These are phyloP conservation scores for Debaryomyces singareniensis DNA, from an alignment of 1,139 yeast species.

Conservation along the genomic window DNA sequence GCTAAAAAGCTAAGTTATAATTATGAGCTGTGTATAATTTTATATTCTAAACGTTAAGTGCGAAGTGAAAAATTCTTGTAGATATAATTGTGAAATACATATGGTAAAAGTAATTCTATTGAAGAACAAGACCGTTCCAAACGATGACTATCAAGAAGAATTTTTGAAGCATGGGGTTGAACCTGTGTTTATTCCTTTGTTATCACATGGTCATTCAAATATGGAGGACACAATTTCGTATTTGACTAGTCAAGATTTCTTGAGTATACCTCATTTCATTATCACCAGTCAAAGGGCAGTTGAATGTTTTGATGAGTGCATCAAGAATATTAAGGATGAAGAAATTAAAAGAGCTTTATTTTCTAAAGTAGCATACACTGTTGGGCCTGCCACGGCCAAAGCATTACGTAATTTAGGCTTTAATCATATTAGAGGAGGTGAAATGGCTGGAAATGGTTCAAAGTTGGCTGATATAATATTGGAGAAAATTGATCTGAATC, in stretches of 20 bases:
- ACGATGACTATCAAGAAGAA: constrained; percentile 53
- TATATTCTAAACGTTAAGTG: too few relatives aligned
- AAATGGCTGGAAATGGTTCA: constrained; percentile 75
- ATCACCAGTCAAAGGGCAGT: constrained; percentile 94
- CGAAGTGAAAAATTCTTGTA: too few relatives aligned
- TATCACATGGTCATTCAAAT: constrained; percentile 55
- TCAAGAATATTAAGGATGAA: constrained; percentile 16
- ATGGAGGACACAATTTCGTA: constrained; percentile 35
- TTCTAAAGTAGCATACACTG: constrained; percentile 65
- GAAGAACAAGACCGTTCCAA: constrained; percentile 63
- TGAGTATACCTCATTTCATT: constrained; percentile 40
- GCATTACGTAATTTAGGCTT: constrained; percentile 64
- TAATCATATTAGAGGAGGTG: constrained; percentile 62
- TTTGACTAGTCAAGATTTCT: constrained; percentile 37
- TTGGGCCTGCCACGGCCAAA: constrained; percentile 81
- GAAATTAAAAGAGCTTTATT: constrained; percentile 21
- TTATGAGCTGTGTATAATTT: too few relatives aligned
- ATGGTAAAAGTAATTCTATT: constrained; percentile 31
- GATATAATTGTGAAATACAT: not conserved
- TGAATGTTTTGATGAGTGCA: constrained; percentile 57
- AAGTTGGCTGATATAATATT: constrained; percentile 61
- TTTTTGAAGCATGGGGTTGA: constrained; percentile 28
- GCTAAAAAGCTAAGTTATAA: not conserved
- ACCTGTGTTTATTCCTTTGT: constrained; percentile 59
- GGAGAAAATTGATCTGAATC: constrained; percentile 20